Conservation (phyloP, 169 alveolate genomes). For the Cystoisospora suis region DNA sequence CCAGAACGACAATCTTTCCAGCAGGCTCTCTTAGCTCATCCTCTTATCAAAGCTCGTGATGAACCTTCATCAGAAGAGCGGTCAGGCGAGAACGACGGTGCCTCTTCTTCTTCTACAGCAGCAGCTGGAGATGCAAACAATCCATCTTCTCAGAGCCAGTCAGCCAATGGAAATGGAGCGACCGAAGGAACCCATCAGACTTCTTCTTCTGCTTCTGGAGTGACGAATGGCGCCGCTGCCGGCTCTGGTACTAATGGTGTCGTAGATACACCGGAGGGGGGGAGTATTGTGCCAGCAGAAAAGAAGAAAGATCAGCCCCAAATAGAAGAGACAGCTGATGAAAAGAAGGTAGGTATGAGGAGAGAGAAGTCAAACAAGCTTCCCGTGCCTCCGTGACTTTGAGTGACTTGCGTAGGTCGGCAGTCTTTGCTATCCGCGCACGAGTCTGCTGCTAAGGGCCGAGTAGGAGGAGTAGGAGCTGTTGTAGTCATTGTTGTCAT, state of each 20-base stretch:
- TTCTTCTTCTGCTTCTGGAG: background rate
- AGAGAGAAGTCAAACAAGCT: background rate
- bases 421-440: too few relatives aligned
- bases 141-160: too few relatives aligned
- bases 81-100: background rate
- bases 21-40: constrained; percentile 10
- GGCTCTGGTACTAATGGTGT: background rate
- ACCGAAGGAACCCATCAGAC: background rate
- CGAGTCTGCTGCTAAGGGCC: too few relatives aligned
- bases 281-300: background rate
- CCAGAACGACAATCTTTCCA: constrained; percentile 23
- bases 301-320: background rate
- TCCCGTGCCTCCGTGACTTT: too few relatives aligned
- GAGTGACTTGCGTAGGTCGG: too few relatives aligned
- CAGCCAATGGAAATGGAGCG: too few relatives aligned
- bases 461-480: too few relatives aligned
- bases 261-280: background rate
- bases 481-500: too few relatives aligned
- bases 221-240: background rate
- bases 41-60: background rate
- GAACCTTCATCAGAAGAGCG: background rate
- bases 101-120: background rate
- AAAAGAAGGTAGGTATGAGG: background rate
- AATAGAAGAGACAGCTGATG: background rate
- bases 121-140: background rate